These are phyloP conservation scores for Tricholomella constricta DNA, from an alignment of 768 basidiomycete genomes.

Conservation along the genomic window DNA sequence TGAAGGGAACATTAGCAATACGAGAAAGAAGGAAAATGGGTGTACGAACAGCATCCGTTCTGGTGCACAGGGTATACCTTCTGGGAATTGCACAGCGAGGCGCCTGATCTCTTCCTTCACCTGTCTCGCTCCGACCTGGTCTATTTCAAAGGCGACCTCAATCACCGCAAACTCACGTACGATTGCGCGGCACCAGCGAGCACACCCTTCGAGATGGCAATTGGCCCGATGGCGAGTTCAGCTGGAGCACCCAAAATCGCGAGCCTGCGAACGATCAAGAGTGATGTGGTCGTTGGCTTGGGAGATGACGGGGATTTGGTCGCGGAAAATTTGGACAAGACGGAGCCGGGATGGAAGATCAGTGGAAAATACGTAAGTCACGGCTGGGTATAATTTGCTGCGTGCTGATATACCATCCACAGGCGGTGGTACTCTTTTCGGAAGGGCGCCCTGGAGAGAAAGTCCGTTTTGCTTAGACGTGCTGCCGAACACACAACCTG, in stretches of 20 bases:
- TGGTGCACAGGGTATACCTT: conserved; percentile 97
- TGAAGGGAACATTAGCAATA: conserved; percentile 60
- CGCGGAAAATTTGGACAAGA: conserved; percentile 79
- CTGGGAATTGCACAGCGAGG: conserved; percentile 84
- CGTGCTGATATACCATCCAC: background rate
- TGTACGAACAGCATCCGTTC: conserved; percentile 92
- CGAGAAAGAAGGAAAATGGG: conserved; percentile 89
- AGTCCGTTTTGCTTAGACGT: conserved; percentile 65
- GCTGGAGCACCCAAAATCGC: conserved; percentile 87
- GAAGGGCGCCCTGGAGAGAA: conserved; percentile 89
- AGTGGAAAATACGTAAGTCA: conserved; percentile 90
- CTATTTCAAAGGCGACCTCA: conserved; percentile 92
- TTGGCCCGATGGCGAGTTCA: conserved; percentile 88
- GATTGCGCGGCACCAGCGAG: conserved; percentile 85
- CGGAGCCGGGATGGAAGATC: conserved; percentile 95
- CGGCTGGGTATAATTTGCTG: conserved; percentile 4
- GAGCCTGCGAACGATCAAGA: conserved; percentile 91
- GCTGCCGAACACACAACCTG: background rate
- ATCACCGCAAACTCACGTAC: conserved; percentile 89
- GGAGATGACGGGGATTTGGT: conserved; percentile 66
- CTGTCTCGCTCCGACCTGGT: conserved; percentile 90
- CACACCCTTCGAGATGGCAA: conserved; percentile 87
- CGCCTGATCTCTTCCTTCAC: conserved; percentile 90
- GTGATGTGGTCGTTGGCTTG: conserved; percentile 90
- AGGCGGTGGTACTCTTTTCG: conserved; percentile 88